A percentile compares a stretch with the other conserved stretches of the same genome.
These are phyloP conservation scores for Digitaria exilis DNA, from an alignment of 202 grass and related monocot species.

Conservation along the genomic window DNA sequence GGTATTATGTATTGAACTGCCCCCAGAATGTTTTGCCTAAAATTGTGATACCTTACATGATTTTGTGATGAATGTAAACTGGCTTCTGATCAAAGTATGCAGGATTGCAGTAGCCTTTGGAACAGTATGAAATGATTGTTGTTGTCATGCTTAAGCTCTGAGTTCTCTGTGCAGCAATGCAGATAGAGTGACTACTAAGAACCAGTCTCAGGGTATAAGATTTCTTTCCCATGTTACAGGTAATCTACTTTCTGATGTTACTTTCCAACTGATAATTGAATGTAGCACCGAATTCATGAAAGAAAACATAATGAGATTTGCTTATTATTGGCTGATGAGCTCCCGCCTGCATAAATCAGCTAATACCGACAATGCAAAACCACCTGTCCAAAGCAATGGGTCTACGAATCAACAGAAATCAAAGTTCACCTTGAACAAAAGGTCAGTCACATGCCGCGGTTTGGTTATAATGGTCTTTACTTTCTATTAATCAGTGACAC, in stretches of 20 bases:
- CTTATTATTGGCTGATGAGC: background rate
- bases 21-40: background rate
- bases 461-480: background rate
- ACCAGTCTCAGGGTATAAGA: slow-evolving; percentile 88
- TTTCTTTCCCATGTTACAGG: slow-evolving; percentile 93
- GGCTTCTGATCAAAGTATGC: background rate
- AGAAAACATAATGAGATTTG: background rate
- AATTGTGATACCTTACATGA: background rate
- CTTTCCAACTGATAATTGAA: background rate
- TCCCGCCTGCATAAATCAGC: slow-evolving; percentile 32
- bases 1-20: background rate
- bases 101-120: background rate
- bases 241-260: slow-evolving; percentile 1
- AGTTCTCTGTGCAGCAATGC: slow-evolving; percentile 67
- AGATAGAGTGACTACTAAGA: slow-evolving; percentile 79
- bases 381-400: slow-evolving; percentile 39
- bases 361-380: slow-evolving; percentile 33
- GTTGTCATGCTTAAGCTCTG: slow-evolving; percentile 17
- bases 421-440: slow-evolving; percentile 53
- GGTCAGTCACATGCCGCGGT: slow-evolving; percentile 7
- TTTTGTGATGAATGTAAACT: background rate
- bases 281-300: background rate
- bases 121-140: background rate
- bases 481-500: background rate
- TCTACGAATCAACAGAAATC: slow-evolving; percentile 37